Base-by-base conservation (phyloP, 768 basidiomycete species). In the Hypholoma sublateritium region DNA sequence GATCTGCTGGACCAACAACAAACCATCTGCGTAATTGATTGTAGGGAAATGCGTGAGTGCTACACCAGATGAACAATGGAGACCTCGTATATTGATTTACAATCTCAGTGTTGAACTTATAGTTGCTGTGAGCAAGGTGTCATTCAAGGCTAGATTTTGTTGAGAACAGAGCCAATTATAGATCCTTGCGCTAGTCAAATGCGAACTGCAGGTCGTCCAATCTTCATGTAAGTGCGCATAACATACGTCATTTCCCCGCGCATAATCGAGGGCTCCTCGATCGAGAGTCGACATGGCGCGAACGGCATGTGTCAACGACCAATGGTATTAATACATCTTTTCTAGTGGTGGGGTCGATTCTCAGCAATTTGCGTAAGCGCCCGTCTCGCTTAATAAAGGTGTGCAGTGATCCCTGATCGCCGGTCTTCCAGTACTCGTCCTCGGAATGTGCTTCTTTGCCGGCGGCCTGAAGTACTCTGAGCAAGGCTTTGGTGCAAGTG, bases 391-490 rank as follows among this genome's bases (percentile, higher is more conserved):
- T 48, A 53, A 44, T 34, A 41, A 56, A 1, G 34, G 36, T 41
- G 41, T 49, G 44, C 46, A 43, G 21, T 37, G 50, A 19, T 50
- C 53, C 56, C 52, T 45, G 51, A n/a, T 35, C 16, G 28, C 41
- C 22, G 28, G 52, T 53, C 32, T 50, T 16, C 44, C 53, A 89
- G 88, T 93, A 34, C 79, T 95, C 49, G 86, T 94, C 16, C 78
- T 93, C 28, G 92, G 92, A 48, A 92, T 94, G 92, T 93, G 91
- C 65, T 93, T 93, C 74, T 93, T 93, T 62, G 90, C 88, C 19
- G 91, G 91, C 55, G 91, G 91, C 17, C 72, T 85, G 50, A 82
- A 82, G 62, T 93, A 84, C 65, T 88, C 87, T 17, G 87, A 92
- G 62, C 91, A 93, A 72, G 90, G 86, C 1, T 90, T 92, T 64